Base-by-base conservation (phyloP, 1,284 basidiomycete genomes). In the Tilletia indica region DNA sequence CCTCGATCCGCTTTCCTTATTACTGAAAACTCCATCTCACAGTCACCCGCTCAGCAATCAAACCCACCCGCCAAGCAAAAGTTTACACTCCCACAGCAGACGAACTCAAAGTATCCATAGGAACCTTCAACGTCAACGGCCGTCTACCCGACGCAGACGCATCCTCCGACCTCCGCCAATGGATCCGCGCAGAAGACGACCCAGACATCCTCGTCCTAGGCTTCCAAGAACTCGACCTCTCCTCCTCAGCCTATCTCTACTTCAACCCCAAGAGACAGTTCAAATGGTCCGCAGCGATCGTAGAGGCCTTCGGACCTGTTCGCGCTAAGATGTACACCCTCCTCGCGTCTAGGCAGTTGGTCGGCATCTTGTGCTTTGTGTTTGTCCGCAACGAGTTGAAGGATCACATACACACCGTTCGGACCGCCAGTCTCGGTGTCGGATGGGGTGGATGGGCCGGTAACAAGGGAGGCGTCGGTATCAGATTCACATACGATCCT, bases 171-270 rank as follows among this genome's bases (percentile, higher is more conserved):
- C 71, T 79, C 12, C 75, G 73, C 25, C 69, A 71, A 4, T 79
- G 76, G 76, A 21, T 79, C 11, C 72, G 68, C 3, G 69, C 75
- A 0, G 72, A 78, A 14, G 67, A 78, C 25, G 75, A 79, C 9
- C 75, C 76, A 0, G 78, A 79, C 68, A 67, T 79, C 8, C 56
- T 79, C 68, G 74, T 77, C 25, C 8, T 76, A 2, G 75, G 77
- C 6, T 76, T 79, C 14, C 78, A 79, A 51, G 78, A 79, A 67
- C 61, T 77, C 19, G 78, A 79, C 69, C 75, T 71, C 16, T 76
- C 73, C 1, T 3, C 48, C 9, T 73, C 71, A 4, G 78, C 78
- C 3, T 79, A 79, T 38, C 71, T 79, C 19, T 79, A 79, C 72
- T 76, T 74, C 67, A 78, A 75, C 0, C 78, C 78, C 0, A 68